These are phyloP conservation scores for Microbotryomycetes sp. DNA, from an alignment of 1,284 basidiomycete species.

Conservation along the genomic window DNA sequence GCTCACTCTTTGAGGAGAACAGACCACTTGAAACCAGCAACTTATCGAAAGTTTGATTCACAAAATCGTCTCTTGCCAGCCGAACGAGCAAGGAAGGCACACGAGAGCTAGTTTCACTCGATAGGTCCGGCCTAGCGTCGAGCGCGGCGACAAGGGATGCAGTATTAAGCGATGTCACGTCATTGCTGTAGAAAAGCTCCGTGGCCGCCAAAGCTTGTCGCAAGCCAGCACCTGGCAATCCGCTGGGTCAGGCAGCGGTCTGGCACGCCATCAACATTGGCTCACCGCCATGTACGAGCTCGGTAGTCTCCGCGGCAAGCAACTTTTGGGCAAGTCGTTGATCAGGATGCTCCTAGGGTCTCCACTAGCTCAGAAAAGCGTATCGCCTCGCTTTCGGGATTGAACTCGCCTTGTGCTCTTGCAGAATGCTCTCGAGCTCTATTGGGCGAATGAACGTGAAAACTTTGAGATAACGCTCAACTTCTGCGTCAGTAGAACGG, in stretches of 20 bases:
- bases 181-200: conserved; percentile 53
- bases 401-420: conserved; percentile 52
- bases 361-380: too few relatives aligned
- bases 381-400: conserved; percentile 41
- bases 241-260: not conserved
- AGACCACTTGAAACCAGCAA: conserved; percentile 13
- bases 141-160: conserved; percentile 53
- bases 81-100: conserved; percentile 51
- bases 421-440: conserved; percentile 55
- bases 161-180: conserved; percentile 47
- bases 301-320: conserved; percentile 79
- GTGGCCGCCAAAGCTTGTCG: conserved; percentile 55
- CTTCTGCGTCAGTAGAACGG: conserved; percentile 70
- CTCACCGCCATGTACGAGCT: conserved; percentile 73
- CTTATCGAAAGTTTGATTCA: conserved; percentile 31
- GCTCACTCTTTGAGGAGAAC: conserved; percentile 25
- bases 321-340: conserved; percentile 63
- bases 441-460: conserved; percentile 69
- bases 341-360: conserved; percentile 46
- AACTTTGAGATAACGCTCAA: conserved; percentile 68
- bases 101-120: conserved; percentile 47
- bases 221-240: conserved; percentile 44
- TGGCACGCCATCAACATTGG: conserved; percentile 14
- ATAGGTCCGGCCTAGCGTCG: conserved; percentile 49
- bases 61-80: conserved; percentile 50